Base-by-base conservation (phyloP, 768 basidiomycete genomes). In the Xanthoconium stramineum region DNA sequence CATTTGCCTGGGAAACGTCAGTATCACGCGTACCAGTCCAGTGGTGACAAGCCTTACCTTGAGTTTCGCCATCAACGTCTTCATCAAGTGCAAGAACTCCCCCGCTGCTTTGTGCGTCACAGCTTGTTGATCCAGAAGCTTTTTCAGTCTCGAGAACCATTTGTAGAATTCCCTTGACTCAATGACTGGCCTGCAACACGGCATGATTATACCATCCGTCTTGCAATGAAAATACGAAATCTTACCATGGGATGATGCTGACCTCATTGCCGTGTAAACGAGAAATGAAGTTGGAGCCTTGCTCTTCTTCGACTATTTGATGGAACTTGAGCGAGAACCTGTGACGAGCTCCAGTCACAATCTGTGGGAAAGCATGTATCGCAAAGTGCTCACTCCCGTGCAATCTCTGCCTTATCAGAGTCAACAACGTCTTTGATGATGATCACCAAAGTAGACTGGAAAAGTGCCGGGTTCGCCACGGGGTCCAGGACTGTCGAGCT, bases 361-460 rank as follows among this genome's bases (percentile, higher is more conserved):
- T 8, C 1, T 5, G 11, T 7, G 47, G 9, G 29, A 19, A 14
- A 24, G 1, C 0, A 35, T 40, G 36, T 52, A 17, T 12, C n/a
- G 30, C 13, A 47, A 28, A 20, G 9, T 4, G 37, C 81, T 61
- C 59, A 85, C 84, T 86, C 84, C 62, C 76, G 69, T 8, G 76
- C 78, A 35, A 86, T 83, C 49, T 86, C 85, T 0, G 65, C 65
- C 61, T 78, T 82, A 61, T 85, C 84, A 0, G 81, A 77, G 47
- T 86, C 84, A 6, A 83, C 76, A 11, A 86, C 84, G 47, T 86
- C 85, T 79, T 85, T 86, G 65, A 86, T 85, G 48, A 86, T 83
- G 58, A 86, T 84, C 8, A 77, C 76, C 13, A 86, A 72, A 0
- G 76, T 82, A 0, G 83, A 84, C 55, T 76, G 80, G 69, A 86